Base-by-base conservation (phyloP, 257 asterid genomes). In the Agastache rugosa region DNA sequence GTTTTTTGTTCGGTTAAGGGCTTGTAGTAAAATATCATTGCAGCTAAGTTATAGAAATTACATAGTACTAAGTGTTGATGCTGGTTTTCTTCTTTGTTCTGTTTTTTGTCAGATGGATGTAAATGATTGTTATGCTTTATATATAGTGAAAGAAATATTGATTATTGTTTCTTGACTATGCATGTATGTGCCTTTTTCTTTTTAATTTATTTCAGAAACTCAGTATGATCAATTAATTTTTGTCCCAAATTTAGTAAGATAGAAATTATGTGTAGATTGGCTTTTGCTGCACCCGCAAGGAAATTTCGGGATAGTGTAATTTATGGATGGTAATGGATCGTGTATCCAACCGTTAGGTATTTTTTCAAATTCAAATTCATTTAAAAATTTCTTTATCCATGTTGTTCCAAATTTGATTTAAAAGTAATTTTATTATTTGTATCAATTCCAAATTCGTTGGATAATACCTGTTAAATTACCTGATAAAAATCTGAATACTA, bases 1-100 rank as follows among this genome's bases (percentile, higher is more conserved):
- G 67, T 73, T 80, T 79, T 85, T 67, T 66, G 35, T 73, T 80
- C 75, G 85, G 86, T 82, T 61, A 79, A 65, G 84, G 86, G 87
- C 48, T 58, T 67, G 72, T 72, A 72, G 53, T 74, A 45, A 79
- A 5, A 31, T 12, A 55, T 56, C 67, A 84, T 81, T 69, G 71
- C 12, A 63, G 15, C 2, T 44, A 6, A 48, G 65, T 73, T 76
- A 71, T 75, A 79, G 81, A 68, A 54, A 62, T 29, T 77, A 75
- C 23, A 64, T 44, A 23, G 5, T 63, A 60, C 2, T 66, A 67
- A 55, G 63, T 58, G 11, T 59, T 75, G 34, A 20, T 58, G 23
- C 3, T 20, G 17, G 2, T 14, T 12, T 23, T 22, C 20, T 54
- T 23, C 35, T 44, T 50, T 22, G 0, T 39, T 37, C 10, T 37